Percentiles rank a stretch among this genome's conserved stretches.
phyloP scores from a whole-genome alignment of 345 rosid species.

The Eucalyptus shirleyi region DNA sequence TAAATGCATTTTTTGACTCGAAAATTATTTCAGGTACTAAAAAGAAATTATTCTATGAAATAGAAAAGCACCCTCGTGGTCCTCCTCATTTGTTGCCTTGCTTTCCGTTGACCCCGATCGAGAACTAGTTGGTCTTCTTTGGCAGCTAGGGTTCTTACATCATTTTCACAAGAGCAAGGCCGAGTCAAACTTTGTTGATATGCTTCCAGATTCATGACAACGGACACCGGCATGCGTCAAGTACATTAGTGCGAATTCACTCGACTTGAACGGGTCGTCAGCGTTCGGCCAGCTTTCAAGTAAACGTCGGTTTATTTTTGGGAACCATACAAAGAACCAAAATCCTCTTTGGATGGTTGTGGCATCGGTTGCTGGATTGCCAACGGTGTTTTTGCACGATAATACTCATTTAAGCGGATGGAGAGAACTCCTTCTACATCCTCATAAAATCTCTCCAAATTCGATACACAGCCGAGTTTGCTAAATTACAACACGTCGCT shows the following conservation, averaged over 20 bases:
- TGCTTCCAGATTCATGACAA: background rate
- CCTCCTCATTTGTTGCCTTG: no score
- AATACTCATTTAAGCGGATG: background rate
- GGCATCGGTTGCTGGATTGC: background rate
- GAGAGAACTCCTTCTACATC: background rate
- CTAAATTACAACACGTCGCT: background rate
- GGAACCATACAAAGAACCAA: background rate
- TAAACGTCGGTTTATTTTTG: background rate
- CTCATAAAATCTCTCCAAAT: background rate
- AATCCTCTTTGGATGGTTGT: background rate
- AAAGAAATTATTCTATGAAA: no score
- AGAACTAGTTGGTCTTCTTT: background rate
- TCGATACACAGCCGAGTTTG: background rate
- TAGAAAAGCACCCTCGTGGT: no score
- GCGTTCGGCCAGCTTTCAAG: background rate
- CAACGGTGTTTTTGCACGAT: background rate
- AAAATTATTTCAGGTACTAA: no score
- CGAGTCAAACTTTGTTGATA: background rate
- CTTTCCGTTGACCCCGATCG: no score
- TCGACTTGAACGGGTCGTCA: background rate
- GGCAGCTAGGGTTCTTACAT: background rate
- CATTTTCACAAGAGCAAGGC: background rate
- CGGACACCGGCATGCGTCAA: background rate
- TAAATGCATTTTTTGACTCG: no score
- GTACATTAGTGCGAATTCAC: background rate